Percentiles rank a stretch among this genome's conserved stretches.
Conservation (phyloP, 1,284 basidiomycete genomes). For the Boletus semigastroideus region DNA sequence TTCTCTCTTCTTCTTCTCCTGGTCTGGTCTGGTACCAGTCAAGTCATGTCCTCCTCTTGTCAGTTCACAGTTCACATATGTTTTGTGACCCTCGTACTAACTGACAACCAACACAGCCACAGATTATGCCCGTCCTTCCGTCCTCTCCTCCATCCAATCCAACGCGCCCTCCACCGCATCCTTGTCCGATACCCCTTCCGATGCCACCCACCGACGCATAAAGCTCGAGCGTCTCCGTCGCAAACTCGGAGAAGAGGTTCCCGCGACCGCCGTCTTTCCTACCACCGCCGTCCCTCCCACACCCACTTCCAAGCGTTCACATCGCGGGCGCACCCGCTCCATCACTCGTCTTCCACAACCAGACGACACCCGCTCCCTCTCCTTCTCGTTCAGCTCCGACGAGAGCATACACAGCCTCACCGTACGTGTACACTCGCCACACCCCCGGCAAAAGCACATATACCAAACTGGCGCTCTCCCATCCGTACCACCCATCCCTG, state of each 20-base stretch:
- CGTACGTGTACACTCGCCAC: constrained; percentile 20
- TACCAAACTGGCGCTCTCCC: constrained; percentile 23
- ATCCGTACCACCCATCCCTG: constrained; percentile 22
- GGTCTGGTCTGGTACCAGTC: too few species aligned
- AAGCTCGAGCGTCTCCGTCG: constrained; percentile 61
- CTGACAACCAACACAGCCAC: too few species aligned
- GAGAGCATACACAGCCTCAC: constrained; percentile 27
- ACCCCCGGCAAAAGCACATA: constrained; percentile 8
- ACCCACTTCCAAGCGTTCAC: constrained; percentile 3
- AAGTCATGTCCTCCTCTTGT: background rate
- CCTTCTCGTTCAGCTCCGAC: constrained; percentile 32
- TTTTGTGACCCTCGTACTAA: too few species aligned
- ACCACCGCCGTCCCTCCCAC: constrained; percentile 9
- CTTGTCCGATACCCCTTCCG: constrained; percentile 7
- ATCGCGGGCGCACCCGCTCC: constrained; percentile 8
- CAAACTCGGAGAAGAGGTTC: constrained; percentile 60
- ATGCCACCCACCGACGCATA: constrained; percentile 41
- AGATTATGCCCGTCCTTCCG: constrained; percentile 2
- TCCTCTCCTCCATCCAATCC: constrained; percentile 25
- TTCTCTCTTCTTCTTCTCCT: too few species aligned
- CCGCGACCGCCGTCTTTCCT: constrained; percentile 57
- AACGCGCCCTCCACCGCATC: constrained; percentile 25
- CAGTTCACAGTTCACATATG: background rate
- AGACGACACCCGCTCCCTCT: constrained; percentile 26
- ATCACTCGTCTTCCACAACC: background rate